Evolutionary conservation across 1,139 yeast species (phyloP).

Genomic region (Yarrowia galli): DNA sequence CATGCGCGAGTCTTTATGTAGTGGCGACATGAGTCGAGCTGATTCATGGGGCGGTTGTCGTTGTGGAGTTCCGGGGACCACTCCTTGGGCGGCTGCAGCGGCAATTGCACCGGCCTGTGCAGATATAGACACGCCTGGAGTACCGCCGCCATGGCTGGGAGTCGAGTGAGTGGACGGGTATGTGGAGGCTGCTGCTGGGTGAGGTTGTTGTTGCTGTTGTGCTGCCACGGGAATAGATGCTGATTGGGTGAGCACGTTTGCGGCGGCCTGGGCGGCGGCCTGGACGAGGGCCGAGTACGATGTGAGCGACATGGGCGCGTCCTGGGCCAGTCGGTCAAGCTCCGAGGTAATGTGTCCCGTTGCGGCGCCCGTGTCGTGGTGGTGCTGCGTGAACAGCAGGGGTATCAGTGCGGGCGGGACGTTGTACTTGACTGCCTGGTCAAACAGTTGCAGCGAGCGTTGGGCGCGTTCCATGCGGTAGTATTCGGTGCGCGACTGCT

Average conservation of each 20-base stretch:
- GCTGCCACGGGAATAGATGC: conserved; percentile 21
- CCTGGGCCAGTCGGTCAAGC: conserved; percentile 32
- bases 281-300: conserved; percentile 31
- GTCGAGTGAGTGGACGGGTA: conserved; percentile 31
- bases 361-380: neutral
- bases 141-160: conserved; percentile 26
- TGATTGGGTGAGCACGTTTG: conserved; percentile 25
- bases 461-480: conserved; percentile 68
- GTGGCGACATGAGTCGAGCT: conserved; percentile 20
- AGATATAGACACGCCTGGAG: conserved; percentile 15
- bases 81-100: conserved; percentile 39
- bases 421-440: conserved; percentile 64
- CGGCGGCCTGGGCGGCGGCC: conserved; percentile 30
- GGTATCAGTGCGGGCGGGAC: conserved; percentile 74
- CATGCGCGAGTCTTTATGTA: conserved; percentile 38
- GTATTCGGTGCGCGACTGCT: conserved; percentile 77
- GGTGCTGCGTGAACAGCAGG: conserved; percentile 54
- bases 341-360: conserved; percentile 14
- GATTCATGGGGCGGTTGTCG: conserved; percentile 11
- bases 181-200: no score
- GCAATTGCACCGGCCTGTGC: conserved; percentile 39
- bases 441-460: conserved; percentile 64
- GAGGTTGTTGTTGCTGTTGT: no score
- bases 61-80: conserved; percentile 28
- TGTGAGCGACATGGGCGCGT: conserved; percentile 19